Evolutionary conservation across 176 grass and related monocot species (phyloP), one percentile per base, ranked within the genome.

Genomic region (Bonia amplexicaulis): DNA sequence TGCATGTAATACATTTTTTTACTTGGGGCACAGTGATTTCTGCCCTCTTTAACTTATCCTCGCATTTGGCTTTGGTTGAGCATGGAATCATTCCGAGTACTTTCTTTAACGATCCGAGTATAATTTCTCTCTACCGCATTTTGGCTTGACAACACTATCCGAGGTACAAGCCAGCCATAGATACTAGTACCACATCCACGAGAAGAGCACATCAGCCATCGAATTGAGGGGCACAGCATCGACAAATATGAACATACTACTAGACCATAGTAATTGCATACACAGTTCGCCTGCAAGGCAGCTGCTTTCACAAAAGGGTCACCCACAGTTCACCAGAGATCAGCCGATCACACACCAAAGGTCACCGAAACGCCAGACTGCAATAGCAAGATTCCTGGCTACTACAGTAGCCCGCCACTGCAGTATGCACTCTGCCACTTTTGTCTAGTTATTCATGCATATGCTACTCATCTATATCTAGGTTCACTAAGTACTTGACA

Each of bases 371-470:
- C 31, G 33, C n/a, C 78, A 39, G 23, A 75, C 17, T 53, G 4
- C 23, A 12, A 0, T 1, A 14, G 26, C 9, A 78, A 79, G 35
- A 63, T 74, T 19, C 61, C 31, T 41, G 54, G 13, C 70, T 69
- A 64, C 65, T 20, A 26, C 52, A 37, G 68, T 19, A 57, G 52
- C 70, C 11, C 79, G 1, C 49, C 49, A 57, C 58, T 62, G 64
- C 51, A 66, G 16, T 39, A 81, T 20, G 69, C 27, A 73, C 12
- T 57, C 13, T 42, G 44, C 42, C 25, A 37, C 42, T 23, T 23
- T 83, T 14, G 7, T 49, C 64, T 65, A 55, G 39, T 74, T 88
- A 87, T 90, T 85, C n/a, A 60, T 41, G 66, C 61, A 65, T 45
- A 65, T 48, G 46, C 59, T 77, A 76, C 48, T 60, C 16, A 35